Evolutionary conservation across 495 filamentous ascomycete genomes (phyloP).

Genomic region (Podospora pseudoanserina): DNA sequence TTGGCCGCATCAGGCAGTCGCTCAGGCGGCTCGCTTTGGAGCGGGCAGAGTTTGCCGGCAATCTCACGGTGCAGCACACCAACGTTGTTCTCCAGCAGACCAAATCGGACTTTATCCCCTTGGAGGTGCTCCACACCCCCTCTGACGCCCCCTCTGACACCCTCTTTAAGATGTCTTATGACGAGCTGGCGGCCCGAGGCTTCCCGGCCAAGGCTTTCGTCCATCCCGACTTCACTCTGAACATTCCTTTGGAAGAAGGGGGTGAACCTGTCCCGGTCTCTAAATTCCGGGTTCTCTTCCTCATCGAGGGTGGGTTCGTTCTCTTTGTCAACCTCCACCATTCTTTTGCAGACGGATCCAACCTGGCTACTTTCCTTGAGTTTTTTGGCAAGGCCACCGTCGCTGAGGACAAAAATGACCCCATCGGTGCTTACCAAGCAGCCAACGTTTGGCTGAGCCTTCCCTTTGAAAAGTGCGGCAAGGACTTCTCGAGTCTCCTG

Average conservation of each 20-base stretch:
- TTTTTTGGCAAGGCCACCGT: background rate
- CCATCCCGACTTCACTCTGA: background rate
- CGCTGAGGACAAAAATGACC: background rate
- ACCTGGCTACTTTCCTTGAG: background rate
- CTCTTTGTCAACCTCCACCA: background rate
- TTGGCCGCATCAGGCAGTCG: background rate
- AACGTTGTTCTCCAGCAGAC: background rate
- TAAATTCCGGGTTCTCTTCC: background rate
- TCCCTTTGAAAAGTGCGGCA: background rate
- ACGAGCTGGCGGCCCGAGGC: background rate
- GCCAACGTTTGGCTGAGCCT: background rate
- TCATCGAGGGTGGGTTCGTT: background rate
- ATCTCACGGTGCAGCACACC: background rate
- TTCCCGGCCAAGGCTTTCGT: background rate
- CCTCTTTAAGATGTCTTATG: background rate
- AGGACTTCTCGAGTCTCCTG: background rate
- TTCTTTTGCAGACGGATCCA: background rate
- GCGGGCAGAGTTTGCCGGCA: background rate
- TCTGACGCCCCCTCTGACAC: background rate
- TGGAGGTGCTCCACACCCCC: background rate
- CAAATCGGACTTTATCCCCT: background rate
- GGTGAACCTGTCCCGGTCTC: background rate
- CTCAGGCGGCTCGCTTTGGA: background rate
- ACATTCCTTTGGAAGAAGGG: background rate
- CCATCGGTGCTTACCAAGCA: background rate